Percentiles rank a stretch among this genome's conserved stretches.
Conservation (phyloP, 495 filamentous ascomycete genomes). For the Parathielavia appendiculata region DNA sequence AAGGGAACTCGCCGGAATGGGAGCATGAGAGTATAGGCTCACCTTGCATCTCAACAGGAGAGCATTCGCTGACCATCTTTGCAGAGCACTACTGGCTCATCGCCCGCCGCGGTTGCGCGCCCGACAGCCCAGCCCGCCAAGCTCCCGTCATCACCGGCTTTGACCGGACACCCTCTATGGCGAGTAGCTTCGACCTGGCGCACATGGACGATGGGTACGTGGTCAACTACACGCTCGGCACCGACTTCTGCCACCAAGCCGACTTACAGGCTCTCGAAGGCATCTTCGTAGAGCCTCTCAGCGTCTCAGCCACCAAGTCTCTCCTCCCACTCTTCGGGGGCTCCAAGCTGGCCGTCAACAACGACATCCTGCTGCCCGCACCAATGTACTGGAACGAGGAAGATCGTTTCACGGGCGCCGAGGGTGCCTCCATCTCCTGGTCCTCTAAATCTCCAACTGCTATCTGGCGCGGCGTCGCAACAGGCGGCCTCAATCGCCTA, state of each 20-base stretch:
- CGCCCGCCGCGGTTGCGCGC: conserved; percentile 56
- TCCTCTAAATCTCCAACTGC: conserved; percentile 48
- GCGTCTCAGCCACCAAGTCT: conserved; percentile 47
- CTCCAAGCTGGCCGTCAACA: conserved; percentile 71
- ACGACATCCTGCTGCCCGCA: conserved; percentile 74
- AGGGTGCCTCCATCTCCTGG: conserved; percentile 48
- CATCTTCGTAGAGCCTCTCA: conserved; percentile 62
- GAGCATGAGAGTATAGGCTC: conserved; percentile 37
- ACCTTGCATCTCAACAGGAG: background rate
- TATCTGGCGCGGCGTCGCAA: conserved; percentile 68
- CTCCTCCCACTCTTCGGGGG: conserved; percentile 71
- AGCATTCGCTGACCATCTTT: conserved; percentile 20
- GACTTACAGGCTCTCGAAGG: conserved; percentile 60
- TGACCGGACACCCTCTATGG: conserved; percentile 40
- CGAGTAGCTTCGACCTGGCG: conserved; percentile 30
- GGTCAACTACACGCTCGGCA: conserved; percentile 59
- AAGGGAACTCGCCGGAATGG: conserved; percentile 33
- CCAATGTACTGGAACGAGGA: conserved; percentile 71
- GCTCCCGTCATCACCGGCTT: conserved; percentile 39
- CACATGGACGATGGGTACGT: conserved; percentile 55
- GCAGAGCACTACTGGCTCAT: conserved; percentile 58
- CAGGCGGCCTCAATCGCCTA: conserved; percentile 58
- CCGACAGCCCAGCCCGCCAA: conserved; percentile 52
- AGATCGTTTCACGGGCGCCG: conserved; percentile 61
- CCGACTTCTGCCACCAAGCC: conserved; percentile 60